A percentile compares a stretch with the other conserved stretches of the same genome.
phyloP scores from a whole-genome alignment of 2,329 filamentous ascomycete genomes.

The Fusarium bulbicola region DNA sequence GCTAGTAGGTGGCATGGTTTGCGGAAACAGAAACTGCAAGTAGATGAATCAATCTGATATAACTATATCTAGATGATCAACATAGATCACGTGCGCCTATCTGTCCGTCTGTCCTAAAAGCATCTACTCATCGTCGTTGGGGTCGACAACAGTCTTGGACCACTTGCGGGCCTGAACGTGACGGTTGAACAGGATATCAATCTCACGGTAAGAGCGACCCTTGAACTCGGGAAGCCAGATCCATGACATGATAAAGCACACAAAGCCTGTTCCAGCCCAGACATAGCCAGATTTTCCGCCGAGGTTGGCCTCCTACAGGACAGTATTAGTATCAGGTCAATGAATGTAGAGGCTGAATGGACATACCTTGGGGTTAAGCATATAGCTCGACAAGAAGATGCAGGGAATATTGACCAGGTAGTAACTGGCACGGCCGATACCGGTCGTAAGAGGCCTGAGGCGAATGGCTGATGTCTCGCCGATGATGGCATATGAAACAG shows the following conservation, averaged over 20 bases:
- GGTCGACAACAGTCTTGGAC: background rate
- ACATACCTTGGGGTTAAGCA: slow-evolving; percentile 62
- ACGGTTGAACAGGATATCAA: background rate
- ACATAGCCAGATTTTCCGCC: background rate
- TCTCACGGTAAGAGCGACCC: background rate
- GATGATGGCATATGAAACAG: slow-evolving; percentile 73
- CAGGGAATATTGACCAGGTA: slow-evolving; percentile 72
- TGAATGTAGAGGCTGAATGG: fast-evolving
- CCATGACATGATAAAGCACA: background rate
- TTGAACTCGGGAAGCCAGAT: background rate
- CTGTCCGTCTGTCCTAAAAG: background rate
- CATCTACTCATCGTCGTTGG: background rate
- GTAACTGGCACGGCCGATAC: slow-evolving; percentile 70
- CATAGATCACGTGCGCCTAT: background rate
- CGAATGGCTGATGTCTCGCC: slow-evolving; percentile 73
- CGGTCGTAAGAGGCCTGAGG: slow-evolving; percentile 70
- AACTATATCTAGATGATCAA: background rate
- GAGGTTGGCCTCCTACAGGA: background rate
- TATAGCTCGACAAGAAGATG: slow-evolving; percentile 69
- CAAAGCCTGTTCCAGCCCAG: background rate
- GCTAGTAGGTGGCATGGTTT: background rate
- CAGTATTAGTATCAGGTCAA: background rate
- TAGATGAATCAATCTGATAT: background rate
- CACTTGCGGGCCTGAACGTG: background rate
- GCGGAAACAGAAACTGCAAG: background rate